Conservation (phyloP, 805 yeast genomes). For the Cyberlindnera meyerae region DNA sequence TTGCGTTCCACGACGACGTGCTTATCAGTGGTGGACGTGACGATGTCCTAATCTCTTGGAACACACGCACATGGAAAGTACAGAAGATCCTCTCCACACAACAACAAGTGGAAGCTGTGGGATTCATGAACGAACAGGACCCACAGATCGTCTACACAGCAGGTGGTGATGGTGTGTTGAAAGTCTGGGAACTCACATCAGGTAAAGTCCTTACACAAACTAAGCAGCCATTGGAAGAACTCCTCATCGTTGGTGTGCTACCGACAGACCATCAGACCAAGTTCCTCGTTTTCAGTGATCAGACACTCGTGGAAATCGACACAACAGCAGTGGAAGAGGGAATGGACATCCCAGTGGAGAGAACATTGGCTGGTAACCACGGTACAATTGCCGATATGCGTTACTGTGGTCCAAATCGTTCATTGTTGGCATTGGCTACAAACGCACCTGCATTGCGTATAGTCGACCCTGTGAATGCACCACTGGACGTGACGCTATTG, state of each 20-base stretch:
- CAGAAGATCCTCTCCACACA: constrained; percentile 64
- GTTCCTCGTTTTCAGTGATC: constrained; percentile 72
- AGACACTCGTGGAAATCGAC: constrained; percentile 58
- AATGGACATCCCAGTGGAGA: constrained; percentile 36
- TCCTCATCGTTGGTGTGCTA: constrained; percentile 59
- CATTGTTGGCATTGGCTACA: constrained; percentile 78
- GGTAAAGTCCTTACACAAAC: constrained; percentile 50
- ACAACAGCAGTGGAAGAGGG: constrained; percentile 27
- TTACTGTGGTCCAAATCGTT: constrained; percentile 58
- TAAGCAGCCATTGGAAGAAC: constrained; percentile 61
- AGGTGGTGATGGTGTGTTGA: constrained; percentile 69
- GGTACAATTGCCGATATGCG: constrained; percentile 91
- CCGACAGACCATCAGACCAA: constrained; percentile 34
- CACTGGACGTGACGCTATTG: constrained; percentile 56
- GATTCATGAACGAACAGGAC: constrained; percentile 63
- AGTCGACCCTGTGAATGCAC: constrained; percentile 52
- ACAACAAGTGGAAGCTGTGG: constrained; percentile 69
- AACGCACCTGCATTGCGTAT: constrained; percentile 86
- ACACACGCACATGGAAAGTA: constrained; percentile 48
- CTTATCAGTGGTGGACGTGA: constrained; percentile 89
- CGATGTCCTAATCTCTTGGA: constrained; percentile 60
- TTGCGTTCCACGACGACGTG: constrained; percentile 58
- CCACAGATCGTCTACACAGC: constrained; percentile 62
- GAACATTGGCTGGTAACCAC: constrained; percentile 84
- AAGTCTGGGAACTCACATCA: constrained; percentile 52